phyloP scores from a whole-genome alignment of 169 alveolate species.

The Cryptosporidium bovis region DNA sequence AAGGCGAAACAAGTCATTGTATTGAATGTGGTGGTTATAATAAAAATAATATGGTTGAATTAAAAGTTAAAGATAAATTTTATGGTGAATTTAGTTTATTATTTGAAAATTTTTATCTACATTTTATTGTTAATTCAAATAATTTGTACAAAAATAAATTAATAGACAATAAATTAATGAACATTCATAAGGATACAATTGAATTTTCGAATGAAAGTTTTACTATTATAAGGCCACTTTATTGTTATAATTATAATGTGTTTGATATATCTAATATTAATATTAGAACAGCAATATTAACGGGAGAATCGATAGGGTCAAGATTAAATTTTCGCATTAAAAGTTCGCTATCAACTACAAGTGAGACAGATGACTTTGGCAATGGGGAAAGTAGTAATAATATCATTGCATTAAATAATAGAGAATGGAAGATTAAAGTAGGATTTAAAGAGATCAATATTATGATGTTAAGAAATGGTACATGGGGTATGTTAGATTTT shows the following conservation, averaged over 20 bases:
- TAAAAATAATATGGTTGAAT: background rate
- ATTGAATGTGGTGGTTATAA: constrained; percentile 14
- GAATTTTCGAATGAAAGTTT: constrained; percentile 60
- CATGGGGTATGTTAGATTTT: constrained; percentile 75
- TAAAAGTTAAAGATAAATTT: constrained; percentile 10
- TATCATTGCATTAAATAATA: background rate
- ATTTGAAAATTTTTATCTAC: constrained; percentile 40
- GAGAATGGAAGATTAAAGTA: constrained; percentile 39
- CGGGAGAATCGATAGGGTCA: constrained; percentile 56
- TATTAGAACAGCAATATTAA: constrained; percentile 42
- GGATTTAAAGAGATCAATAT: constrained; percentile 34
- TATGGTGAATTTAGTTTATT: constrained; percentile 11
- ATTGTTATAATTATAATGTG: constrained; percentile 12
- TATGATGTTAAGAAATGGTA: constrained; percentile 60
- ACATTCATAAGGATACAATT: constrained; percentile 39
- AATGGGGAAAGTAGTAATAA: background rate
- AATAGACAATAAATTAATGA: constrained; percentile 15
- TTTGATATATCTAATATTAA: background rate
- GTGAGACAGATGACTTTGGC: background rate
- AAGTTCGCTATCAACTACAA: background rate
- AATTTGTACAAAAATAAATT: constrained; percentile 20
- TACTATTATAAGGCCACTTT: constrained; percentile 55
- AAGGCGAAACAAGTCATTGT: background rate
- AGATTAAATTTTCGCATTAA: constrained; percentile 28
- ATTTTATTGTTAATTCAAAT: constrained; percentile 18